A percentile compares a stretch with the other conserved stretches of the same genome.
Conservation (phyloP, 2,329 filamentous ascomycete species). For the Monascus ruber region DNA sequence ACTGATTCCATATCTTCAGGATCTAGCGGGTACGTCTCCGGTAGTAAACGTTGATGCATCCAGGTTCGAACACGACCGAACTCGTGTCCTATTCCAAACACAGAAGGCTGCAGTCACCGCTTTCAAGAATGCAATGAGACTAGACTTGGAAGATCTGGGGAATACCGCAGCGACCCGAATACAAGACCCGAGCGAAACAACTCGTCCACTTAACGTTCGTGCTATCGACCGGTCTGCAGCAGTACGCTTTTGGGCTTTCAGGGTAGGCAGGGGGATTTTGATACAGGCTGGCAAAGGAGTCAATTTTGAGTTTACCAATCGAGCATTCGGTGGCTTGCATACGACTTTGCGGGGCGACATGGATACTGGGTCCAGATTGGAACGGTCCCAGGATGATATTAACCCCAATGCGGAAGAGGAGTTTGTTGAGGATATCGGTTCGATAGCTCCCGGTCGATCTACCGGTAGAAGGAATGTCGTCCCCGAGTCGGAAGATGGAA, state of each 20-base stretch:
- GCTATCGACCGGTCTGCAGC: slow-evolving; percentile 23
- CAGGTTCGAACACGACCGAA: slow-evolving; percentile 46
- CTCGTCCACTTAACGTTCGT: slow-evolving; percentile 14
- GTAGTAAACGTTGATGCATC: slow-evolving; percentile 48
- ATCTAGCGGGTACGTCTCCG: slow-evolving; percentile 38
- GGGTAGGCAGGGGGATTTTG: slow-evolving; percentile 48
- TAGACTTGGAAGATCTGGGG: slow-evolving; percentile 42
- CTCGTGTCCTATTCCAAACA: slow-evolving; percentile 39
- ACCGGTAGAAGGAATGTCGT: slow-evolving; percentile 1
- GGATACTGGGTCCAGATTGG: slow-evolving; percentile 29
- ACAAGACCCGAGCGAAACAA: slow-evolving; percentile 6
- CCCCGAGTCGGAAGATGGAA: slow-evolving; percentile 7
- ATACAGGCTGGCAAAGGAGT: slow-evolving; percentile 46
- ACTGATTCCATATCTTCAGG: slow-evolving; percentile 49
- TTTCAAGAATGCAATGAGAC: slow-evolving; percentile 43
- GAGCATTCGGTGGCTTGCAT: slow-evolving; percentile 50
- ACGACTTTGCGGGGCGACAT: slow-evolving; percentile 27
- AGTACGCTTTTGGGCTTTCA: slow-evolving; percentile 46
- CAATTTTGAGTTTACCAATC: slow-evolving; percentile 47
- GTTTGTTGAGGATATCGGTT: slow-evolving; percentile 24
- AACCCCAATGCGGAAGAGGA: slow-evolving; percentile 37
- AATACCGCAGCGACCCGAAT: slow-evolving; percentile 22
- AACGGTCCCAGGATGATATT: slow-evolving; percentile 38
- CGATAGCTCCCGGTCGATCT: slow-evolving; percentile 10
- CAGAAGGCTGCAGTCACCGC: slow-evolving; percentile 46